Evolutionary conservation across 345 rosid genomes (phyloP), one percentile per base, ranked within the genome.

Genomic region (Camelina neglecta): DNA sequence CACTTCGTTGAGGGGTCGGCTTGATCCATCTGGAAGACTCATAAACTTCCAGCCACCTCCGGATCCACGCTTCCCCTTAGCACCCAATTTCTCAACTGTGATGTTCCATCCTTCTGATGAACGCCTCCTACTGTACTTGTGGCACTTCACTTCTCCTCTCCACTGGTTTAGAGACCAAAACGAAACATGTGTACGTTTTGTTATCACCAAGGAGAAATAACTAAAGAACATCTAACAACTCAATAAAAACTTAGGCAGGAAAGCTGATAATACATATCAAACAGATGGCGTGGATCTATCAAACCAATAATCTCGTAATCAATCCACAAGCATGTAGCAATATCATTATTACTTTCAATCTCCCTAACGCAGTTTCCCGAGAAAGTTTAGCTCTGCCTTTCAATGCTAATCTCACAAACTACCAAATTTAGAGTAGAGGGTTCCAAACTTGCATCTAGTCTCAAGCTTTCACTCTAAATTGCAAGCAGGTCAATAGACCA

Each of bases 1-100:
- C 59, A 67, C 77, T 65, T 92, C 96, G 53, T 90, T 83, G 26
- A 95, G 85, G 0, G 96, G 89, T 31, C 97, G 84, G 78, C 92
- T 92, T 33, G 98, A 92, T 63, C 97, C 98, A 78, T 95, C 96
- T 0, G 97, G 96, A 75, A 90, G 82, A 86, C 97, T 92, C 31
- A 92, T 81, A 66, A 89, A 95, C 82, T 89, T 92, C 99, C 97
- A 94, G 36, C 99, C 97, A 9, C 96, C 97, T 21, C 97, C 96
- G 0, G 81, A 83, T 78, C 99, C 97, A 7, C 96, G 91, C 80
- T 89, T 95, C 45, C 97, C 99, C 60, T 69, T 60, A 7, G 85
- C 16, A 62, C 99, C 99, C 45, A 95, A 36, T 80, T 92, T 95
- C 81, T 92, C 97, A 18, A 92, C 93, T 2, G 93, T 89, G 71